These are phyloP conservation scores for Colletotrichum falcatum DNA, from an alignment of 2,329 filamentous ascomycete species.

Conservation along the genomic window DNA sequence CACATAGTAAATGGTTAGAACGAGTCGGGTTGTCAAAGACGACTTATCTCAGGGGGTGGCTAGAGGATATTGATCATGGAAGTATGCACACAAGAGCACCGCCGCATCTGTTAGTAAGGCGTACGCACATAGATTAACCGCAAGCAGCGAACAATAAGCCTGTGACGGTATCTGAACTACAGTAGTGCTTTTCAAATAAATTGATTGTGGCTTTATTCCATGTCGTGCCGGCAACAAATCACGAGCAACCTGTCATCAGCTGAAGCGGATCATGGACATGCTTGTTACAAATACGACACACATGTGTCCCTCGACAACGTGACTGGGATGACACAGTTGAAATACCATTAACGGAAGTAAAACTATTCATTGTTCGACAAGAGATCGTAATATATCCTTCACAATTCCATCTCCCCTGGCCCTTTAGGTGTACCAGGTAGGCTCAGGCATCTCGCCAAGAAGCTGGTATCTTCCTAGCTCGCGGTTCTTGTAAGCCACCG, in stretches of 20 bases:
- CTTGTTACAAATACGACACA: neutral
- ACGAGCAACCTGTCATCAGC: neutral
- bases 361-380: neutral
- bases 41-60: neutral
- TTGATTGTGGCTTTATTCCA: too few relatives aligned
- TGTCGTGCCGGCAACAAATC: neutral
- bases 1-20: neutral
- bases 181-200: too few relatives aligned
- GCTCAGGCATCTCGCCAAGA: slow-evolving; percentile 66
- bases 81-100: neutral
- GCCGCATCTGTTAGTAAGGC: neutral
- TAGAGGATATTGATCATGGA: neutral
- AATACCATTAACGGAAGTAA: neutral
- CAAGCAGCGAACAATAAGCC: too few relatives aligned
- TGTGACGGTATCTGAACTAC: accelerated
- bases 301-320: neutral
- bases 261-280: neutral
- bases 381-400: neutral
- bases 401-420: neutral
- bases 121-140: neutral
- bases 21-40: accelerated
- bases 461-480: slow-evolving; percentile 70
- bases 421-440: slow-evolving; percentile 70
- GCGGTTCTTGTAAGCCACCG: slow-evolving; percentile 74
- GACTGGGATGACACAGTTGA: neutral